phyloP scores from a whole-genome alignment of 352 stramenopile genomes.

The Globisporangium polare region DNA sequence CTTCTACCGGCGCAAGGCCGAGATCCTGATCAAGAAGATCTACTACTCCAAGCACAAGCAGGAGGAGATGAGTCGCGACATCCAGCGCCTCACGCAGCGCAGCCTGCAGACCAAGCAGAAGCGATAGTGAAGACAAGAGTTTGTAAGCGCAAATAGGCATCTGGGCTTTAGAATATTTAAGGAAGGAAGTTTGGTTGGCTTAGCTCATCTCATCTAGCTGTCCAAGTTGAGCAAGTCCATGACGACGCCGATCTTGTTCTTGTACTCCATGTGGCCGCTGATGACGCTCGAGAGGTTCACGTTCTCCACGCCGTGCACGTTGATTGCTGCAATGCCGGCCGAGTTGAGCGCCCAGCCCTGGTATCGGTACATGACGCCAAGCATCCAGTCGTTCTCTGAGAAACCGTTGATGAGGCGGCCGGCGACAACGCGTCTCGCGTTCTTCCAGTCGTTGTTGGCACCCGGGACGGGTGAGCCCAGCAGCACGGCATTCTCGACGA shows the following conservation, averaged over 20 bases:
- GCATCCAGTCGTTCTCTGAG: constrained; percentile 88
- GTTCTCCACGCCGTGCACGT: constrained; percentile 76
- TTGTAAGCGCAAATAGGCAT: too few species aligned
- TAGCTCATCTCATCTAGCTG: constrained; percentile 14
- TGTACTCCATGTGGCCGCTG: constrained; percentile 82
- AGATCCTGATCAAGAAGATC: constrained; percentile 68
- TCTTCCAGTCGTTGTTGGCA: constrained; percentile 58
- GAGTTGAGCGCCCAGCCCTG: constrained; percentile 80
- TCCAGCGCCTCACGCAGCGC: constrained; percentile 55
- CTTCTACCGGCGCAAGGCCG: constrained; percentile 60
- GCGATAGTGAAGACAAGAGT: constrained; percentile 4
- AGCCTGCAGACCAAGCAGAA: constrained; percentile 37
- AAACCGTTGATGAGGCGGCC: constrained; percentile 90
- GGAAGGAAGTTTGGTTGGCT: not conserved
- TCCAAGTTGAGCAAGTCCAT: constrained; percentile 75
- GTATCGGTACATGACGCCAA: constrained; percentile 89
- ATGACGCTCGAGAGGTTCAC: constrained; percentile 81
- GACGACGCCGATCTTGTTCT: constrained; percentile 84
- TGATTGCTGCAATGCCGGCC: constrained; percentile 61
- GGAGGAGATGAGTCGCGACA: constrained; percentile 60
- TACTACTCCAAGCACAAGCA: constrained; percentile 53
- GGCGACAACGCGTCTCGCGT: constrained; percentile 66
- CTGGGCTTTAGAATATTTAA: not conserved
- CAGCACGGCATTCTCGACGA: constrained; percentile 88
- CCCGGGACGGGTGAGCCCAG: constrained; percentile 77